Evolutionary conservation across 2,329 filamentous ascomycete species (phyloP).

Genomic region (Lasiodiplodia theobromae): DNA sequence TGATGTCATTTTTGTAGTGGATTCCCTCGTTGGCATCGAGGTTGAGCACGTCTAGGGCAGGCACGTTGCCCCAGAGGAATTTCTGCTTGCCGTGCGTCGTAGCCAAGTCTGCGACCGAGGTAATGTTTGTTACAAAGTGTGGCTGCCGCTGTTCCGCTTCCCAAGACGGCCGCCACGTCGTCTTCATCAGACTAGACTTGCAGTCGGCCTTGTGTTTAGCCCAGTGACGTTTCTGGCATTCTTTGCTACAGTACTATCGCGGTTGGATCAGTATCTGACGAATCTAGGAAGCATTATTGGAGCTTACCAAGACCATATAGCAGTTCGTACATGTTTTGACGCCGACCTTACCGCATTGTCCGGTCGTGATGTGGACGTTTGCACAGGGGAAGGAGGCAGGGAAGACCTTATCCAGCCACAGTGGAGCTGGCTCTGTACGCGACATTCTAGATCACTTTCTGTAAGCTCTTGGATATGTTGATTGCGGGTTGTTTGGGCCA

Average conservation of each 20-base stretch:
- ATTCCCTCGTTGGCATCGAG: slow-evolving; percentile 39
- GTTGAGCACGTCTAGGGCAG: slow-evolving; percentile 50
- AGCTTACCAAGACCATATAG: slow-evolving; percentile 1
- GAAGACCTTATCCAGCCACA: not conserved
- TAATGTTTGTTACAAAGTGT: too few species aligned
- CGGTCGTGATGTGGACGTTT: not conserved
- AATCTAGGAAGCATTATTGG: not conserved
- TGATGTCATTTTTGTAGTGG: slow-evolving; percentile 34
- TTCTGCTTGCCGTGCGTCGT: slow-evolving; percentile 35
- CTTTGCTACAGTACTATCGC: slow-evolving; percentile 44
- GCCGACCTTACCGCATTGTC: not conserved
- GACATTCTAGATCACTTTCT: too few species aligned
- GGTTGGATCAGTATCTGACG: not conserved
- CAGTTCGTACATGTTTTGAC: not conserved
- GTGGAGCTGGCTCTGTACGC: too few species aligned
- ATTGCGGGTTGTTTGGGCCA: too few species aligned
- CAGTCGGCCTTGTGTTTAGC: slow-evolving; percentile 41
- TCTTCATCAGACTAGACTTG: slow-evolving; percentile 38
- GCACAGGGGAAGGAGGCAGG: not conserved
- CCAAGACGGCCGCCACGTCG: slow-evolving; percentile 43
- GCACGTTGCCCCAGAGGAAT: slow-evolving; percentile 52
- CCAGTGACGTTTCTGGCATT: slow-evolving; percentile 44
- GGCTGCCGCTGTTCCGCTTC: slow-evolving; percentile 33
- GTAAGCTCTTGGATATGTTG: too few species aligned
- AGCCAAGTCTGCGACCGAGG: too few species aligned